phyloP scores from a whole-genome alignment of 768 basidiomycete genomes.

The Agaricus bisporus region DNA sequence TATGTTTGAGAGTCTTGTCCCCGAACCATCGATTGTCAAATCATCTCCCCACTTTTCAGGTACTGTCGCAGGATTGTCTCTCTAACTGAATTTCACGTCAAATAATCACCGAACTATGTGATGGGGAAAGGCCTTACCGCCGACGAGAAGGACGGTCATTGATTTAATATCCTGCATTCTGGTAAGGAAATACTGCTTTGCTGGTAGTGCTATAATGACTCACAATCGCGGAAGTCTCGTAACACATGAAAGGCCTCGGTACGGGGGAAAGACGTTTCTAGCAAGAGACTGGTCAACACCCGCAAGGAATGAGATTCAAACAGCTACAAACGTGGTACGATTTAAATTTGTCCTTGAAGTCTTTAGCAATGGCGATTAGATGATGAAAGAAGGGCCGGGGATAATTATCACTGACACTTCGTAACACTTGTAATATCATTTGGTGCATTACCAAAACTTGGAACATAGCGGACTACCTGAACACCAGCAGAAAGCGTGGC shows the following conservation, averaged over 20 bases:
- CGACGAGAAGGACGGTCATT: slow-evolving; percentile 32
- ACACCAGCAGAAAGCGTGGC: slow-evolving; percentile 52
- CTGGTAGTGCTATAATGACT: slow-evolving; percentile 14
- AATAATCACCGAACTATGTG: neutral
- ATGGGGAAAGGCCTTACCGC: slow-evolving; percentile 10
- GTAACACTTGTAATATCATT: slow-evolving; percentile 58
- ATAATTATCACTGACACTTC: slow-evolving; percentile 42
- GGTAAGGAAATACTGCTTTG: neutral
- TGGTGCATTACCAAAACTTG: slow-evolving; percentile 50
- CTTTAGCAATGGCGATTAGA: slow-evolving; percentile 24
- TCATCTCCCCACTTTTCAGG: slow-evolving; percentile 28
- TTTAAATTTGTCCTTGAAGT: slow-evolving; percentile 66
- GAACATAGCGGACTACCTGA: slow-evolving; percentile 51
- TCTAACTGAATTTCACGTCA: slow-evolving; percentile 18
- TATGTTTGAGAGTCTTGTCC: neutral
- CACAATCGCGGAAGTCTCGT: slow-evolving; percentile 69
- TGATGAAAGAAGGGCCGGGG: neutral
- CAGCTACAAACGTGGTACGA: slow-evolving; percentile 48
- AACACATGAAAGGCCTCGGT: slow-evolving; percentile 55
- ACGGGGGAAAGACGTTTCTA: slow-evolving; percentile 54
- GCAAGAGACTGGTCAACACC: neutral
- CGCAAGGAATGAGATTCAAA: neutral
- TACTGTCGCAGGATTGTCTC: slow-evolving; percentile 36
- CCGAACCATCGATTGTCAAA: slow-evolving; percentile 6
- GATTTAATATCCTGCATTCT: slow-evolving; percentile 31